Percentiles rank a stretch among this genome's conserved stretches.
These are phyloP conservation scores for Eucalyptus rudis DNA, from an alignment of 345 rosid genomes.

Conservation along the genomic window DNA sequence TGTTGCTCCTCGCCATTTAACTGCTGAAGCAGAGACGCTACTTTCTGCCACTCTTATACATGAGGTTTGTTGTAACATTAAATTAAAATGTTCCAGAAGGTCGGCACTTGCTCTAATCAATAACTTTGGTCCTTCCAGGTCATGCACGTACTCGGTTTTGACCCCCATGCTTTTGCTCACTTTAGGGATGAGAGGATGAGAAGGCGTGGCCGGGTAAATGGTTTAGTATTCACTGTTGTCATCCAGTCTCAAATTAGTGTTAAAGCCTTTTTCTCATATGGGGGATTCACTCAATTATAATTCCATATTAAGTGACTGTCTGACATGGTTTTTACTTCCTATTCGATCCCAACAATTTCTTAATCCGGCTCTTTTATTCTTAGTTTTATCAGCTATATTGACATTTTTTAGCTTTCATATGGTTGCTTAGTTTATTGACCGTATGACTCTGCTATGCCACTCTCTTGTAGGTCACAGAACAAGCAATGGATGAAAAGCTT, in stretches of 20 bases:
- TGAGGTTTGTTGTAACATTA: slow-evolving; percentile 35
- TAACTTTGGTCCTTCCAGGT: slow-evolving; percentile 30
- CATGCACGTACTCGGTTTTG: slow-evolving; percentile 99
- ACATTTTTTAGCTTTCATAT: neutral
- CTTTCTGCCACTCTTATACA: slow-evolving; percentile 98
- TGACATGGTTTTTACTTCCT: neutral
- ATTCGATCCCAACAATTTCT: neutral
- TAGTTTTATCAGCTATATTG: neutral
- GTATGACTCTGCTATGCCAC: neutral
- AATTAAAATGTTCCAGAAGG: neutral
- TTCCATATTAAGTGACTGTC: neutral
- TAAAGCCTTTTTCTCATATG: neutral
- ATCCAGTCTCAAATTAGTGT: neutral
- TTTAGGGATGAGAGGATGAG: slow-evolving; percentile 97
- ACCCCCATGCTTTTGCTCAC: slow-evolving; percentile 98
- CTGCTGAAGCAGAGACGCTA: slow-evolving; percentile 91
- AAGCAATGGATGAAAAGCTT: slow-evolving; percentile 81
- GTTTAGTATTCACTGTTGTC: neutral
- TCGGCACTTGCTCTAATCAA: neutral
- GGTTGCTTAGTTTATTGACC: neutral
- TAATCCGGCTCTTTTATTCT: neutral
- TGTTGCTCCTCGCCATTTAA: slow-evolving; percentile 99
- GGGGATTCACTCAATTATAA: neutral
- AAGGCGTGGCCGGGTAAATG: slow-evolving; percentile 75
- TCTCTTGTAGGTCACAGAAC: slow-evolving; percentile 61